Evolutionary conservation across 2,329 filamentous ascomycete genomes (phyloP), one percentile per base, ranked within the genome.

Genomic region (Sclerotinia borealis): DNA sequence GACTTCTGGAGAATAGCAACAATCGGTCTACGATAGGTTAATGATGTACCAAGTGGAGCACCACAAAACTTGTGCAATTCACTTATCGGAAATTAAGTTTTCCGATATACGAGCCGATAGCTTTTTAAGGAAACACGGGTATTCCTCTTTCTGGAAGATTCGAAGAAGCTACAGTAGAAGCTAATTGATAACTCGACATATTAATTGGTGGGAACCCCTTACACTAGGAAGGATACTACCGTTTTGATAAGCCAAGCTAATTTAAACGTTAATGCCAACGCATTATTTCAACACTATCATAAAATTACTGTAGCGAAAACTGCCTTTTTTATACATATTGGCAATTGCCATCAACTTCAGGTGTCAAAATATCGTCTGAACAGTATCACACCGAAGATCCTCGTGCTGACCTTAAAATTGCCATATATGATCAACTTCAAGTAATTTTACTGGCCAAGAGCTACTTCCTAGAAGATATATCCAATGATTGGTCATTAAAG

Each of bases 101-200:
- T 34, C 54, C 39, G 39, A 34, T 7, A 45, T n/a, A 15, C 47
- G 29, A 19, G 9, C 25, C 19, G 8, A 45, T 54, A 19, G 22
- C 27, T 34, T 58, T 19, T 43, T 45, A 43, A 56, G 29, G 29
- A n/a, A 7, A 22, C 37, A 9, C 54, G 52, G 39, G 27, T 17
- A 56, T 29, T 25, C 41, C 52, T 39, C n/a, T 11, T 56, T 56
- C 54, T 56, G 54, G 54, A 56, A 56, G 54, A 56, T 56, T 56
- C 39, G 27, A 56, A 56, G 27, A 56, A 34, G 27, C 37, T 17
- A 56, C n/a, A 22, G n/a, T n/a, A 56, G 19, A 25, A 19, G 11
- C 39, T 56, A 45, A 22, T 45, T 56, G 27, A 19, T 36, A 19
- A 11, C 9, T 36, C 4, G 3, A 34, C n/a, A 34, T 34, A 7